Conservation (phyloP, 2,329 filamentous ascomycete species). For the Hymenoscyphus albidus region DNA sequence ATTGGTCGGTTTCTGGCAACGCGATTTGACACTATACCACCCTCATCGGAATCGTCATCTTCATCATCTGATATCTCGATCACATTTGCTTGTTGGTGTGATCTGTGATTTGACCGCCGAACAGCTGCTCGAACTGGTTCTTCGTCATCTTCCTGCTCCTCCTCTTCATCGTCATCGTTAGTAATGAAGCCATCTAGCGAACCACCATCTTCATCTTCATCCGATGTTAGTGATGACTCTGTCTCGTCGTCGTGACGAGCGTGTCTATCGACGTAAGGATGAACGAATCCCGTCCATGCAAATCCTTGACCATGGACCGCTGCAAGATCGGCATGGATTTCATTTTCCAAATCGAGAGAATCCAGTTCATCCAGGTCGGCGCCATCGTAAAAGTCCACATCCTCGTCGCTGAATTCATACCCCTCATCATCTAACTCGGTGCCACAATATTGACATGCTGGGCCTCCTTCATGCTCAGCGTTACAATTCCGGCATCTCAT, state of each 20-base stretch:
- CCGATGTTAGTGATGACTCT: conserved; percentile 8
- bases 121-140: conserved; percentile 13
- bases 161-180: conserved; percentile 28
- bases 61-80: conserved; percentile 30
- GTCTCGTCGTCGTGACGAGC: conserved; percentile 13
- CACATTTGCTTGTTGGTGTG: neutral
- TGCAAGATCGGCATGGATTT: conserved; percentile 13
- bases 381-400: conserved; percentile 34
- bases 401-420: conserved; percentile 44
- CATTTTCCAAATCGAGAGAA: conserved; percentile 16
- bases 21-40: conserved; percentile 30
- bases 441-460: conserved; percentile 50
- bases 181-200: conserved; percentile 29
- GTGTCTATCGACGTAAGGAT: conserved; percentile 9
- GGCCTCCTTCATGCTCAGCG: conserved; percentile 60
- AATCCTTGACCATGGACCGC: conserved; percentile 2
- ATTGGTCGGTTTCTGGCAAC: conserved; percentile 19
- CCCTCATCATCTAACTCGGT: conserved; percentile 42
- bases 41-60: conserved; percentile 33
- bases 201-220: conserved; percentile 26
- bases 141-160: conserved; percentile 28
- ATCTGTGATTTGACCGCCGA: conserved; percentile 1
- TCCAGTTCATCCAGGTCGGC: conserved; percentile 37
- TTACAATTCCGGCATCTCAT: conserved; percentile 59
- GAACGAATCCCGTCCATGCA: neutral